These are phyloP conservation scores for Boletus sp. DNA, from an alignment of 1,284 basidiomycete genomes.

Conservation along the genomic window DNA sequence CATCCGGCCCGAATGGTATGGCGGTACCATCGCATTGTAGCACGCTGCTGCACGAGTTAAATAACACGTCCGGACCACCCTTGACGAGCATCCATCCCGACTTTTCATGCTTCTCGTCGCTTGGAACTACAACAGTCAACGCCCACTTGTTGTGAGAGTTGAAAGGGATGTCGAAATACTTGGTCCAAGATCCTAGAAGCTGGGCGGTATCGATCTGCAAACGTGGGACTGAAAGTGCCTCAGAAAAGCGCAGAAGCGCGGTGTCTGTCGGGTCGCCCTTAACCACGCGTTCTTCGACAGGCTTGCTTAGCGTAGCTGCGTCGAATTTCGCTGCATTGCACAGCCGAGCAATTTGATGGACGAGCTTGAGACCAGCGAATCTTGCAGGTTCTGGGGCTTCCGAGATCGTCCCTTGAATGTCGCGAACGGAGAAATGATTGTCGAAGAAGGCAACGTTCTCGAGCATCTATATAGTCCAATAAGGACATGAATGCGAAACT, in stretches of 20 bases:
- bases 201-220: slow-evolving; percentile 18
- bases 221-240: slow-evolving; percentile 37
- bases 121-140: slow-evolving; percentile 32
- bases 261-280: slow-evolving; percentile 66
- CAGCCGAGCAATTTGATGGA: slow-evolving; percentile 49
- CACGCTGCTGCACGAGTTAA: slow-evolving; percentile 44
- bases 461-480: slow-evolving; percentile 33
- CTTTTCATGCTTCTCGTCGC: slow-evolving; percentile 3
- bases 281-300: slow-evolving; percentile 45
- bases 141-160: slow-evolving; percentile 70
- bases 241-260: slow-evolving; percentile 59
- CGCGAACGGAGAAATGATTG: slow-evolving; percentile 27
- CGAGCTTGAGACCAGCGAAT: slow-evolving; percentile 23
- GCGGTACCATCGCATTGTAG: slow-evolving; percentile 40
- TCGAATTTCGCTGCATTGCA: slow-evolving; percentile 65
- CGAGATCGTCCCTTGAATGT: slow-evolving; percentile 23
- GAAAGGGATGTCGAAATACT: slow-evolving; percentile 49
- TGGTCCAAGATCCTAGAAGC: slow-evolving; percentile 31
- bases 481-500: background rate
- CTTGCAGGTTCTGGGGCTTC: slow-evolving; percentile 3
- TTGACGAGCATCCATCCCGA: slow-evolving; percentile 46
- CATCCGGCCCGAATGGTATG: slow-evolving; percentile 34
- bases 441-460: slow-evolving; percentile 45
- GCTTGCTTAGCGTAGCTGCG: slow-evolving; percentile 30
- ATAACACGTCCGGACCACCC: slow-evolving; percentile 61